A percentile compares a stretch with the other conserved stretches of the same genome.
These are phyloP conservation scores for Mycena indigotica DNA, from an alignment of 768 basidiomycete species.

Conservation along the genomic window DNA sequence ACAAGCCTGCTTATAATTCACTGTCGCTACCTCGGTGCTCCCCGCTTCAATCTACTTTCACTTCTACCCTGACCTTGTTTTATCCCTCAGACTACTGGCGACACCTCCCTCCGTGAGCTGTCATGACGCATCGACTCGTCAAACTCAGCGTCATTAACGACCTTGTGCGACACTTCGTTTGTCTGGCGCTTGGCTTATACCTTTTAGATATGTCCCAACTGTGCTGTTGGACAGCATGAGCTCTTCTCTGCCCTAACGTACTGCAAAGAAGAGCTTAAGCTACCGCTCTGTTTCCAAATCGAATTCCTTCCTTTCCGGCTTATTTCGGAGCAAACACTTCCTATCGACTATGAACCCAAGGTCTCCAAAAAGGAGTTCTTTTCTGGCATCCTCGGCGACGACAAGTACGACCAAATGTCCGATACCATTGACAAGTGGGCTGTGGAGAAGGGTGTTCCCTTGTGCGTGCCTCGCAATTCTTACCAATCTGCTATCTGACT, in stretches of 20 bases:
- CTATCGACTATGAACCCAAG: constrained; percentile 38
- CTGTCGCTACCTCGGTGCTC: neutral
- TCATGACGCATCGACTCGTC: constrained; percentile 46
- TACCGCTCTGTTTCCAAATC: constrained; percentile 52
- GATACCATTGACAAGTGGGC: constrained; percentile 53
- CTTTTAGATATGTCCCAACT: constrained; percentile 51
- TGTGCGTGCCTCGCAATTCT: constrained; percentile 41
- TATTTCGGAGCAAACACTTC: constrained; percentile 40
- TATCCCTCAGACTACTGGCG: constrained; percentile 1
- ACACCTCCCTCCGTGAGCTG: constrained; percentile 16
- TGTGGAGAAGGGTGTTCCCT: constrained; percentile 56
- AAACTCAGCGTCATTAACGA: constrained; percentile 53
- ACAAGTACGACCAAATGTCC: constrained; percentile 44
- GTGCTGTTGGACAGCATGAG: constrained; percentile 56
- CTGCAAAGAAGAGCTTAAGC: constrained; percentile 48
- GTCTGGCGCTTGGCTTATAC: constrained; percentile 8
- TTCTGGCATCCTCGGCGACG: constrained; percentile 53
- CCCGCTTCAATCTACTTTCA: too few relatives aligned
- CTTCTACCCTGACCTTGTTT: constrained; percentile 10
- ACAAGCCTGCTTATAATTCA: neutral
- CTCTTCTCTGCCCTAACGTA: constrained; percentile 50
- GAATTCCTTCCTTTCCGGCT: constrained; percentile 57
- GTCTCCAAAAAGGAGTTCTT: constrained; percentile 46
- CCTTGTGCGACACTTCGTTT: constrained; percentile 38
- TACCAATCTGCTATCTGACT: neutral